phyloP scores from a whole-genome alignment of 1,139 yeast genomes.

The Geotrichum candidum region DNA sequence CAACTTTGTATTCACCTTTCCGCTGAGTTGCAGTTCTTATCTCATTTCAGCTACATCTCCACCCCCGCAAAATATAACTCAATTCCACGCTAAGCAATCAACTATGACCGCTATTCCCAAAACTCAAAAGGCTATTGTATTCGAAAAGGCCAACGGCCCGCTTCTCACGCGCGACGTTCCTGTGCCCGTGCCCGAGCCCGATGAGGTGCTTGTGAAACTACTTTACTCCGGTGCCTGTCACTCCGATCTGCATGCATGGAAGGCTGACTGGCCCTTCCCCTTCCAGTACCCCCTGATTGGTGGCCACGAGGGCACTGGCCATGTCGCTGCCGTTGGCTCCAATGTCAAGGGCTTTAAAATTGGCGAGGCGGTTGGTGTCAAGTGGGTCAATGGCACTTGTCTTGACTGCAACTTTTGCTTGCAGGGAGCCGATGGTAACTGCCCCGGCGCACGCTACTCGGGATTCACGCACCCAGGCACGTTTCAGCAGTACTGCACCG shows the following conservation, averaged over 20 bases:
- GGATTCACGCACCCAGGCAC: conserved; percentile 72
- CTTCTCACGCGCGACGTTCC: conserved; percentile 26
- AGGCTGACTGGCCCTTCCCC: conserved; percentile 19
- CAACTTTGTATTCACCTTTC: no score
- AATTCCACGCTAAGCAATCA: neutral
- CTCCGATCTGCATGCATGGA: conserved; percentile 32
- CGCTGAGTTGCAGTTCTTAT: no score
- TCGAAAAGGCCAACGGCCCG: conserved; percentile 17
- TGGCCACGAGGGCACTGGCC: conserved; percentile 31
- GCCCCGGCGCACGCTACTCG: conserved; percentile 28
- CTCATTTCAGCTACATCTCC: no score
- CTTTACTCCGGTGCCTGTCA: conserved; percentile 38
- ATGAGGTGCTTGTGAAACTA: conserved; percentile 29
- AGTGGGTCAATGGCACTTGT: conserved; percentile 24
- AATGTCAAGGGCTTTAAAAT: conserved; percentile 21
- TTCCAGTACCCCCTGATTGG: conserved; percentile 19
- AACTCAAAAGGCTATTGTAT: conserved; percentile 28
- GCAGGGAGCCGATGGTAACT: conserved; percentile 23
- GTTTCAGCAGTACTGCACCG: conserved; percentile 71
- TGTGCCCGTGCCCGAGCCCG: conserved; percentile 28
- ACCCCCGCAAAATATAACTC: neutral
- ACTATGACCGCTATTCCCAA: conserved; percentile 23
- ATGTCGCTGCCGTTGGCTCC: conserved; percentile 25
- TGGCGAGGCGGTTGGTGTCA: conserved; percentile 27
- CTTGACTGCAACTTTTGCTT: conserved; percentile 23